phyloP scores from a whole-genome alignment of 1,139 yeast species.

The Geotrichum aggregatum region DNA sequence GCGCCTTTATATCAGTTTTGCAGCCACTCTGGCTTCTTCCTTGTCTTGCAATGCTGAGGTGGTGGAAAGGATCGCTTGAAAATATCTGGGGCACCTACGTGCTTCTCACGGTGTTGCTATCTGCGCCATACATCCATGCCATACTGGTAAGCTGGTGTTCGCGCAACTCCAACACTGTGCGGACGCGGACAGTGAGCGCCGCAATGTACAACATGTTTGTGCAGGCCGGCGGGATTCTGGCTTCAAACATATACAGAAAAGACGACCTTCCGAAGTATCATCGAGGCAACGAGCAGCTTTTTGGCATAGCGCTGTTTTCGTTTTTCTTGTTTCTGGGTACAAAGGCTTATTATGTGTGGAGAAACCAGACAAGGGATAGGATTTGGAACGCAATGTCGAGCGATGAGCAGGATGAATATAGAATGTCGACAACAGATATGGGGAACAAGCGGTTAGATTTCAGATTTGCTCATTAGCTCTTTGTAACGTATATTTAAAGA shows the following conservation, averaged over 20 bases:
- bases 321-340: conserved; percentile 26
- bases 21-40: conserved; percentile 43
- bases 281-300: conserved; percentile 48
- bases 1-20: conserved; percentile 38
- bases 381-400: conserved; percentile 48
- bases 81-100: conserved; percentile 53
- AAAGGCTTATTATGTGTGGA: conserved; percentile 43
- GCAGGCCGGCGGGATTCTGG: conserved; percentile 51
- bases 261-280: conserved; percentile 56
- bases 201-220: conserved; percentile 57
- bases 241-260: conserved; percentile 50
- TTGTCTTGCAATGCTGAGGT: conserved; percentile 43
- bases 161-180: conserved; percentile 55
- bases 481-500: too few species aligned
- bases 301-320: conserved; percentile 41
- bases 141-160: conserved; percentile 58
- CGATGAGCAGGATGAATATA: conserved; percentile 49
- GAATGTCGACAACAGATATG: conserved; percentile 43
- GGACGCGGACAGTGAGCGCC: conserved; percentile 55
- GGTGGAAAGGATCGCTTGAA: conserved; percentile 49
- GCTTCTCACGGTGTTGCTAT: conserved; percentile 47
- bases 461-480: conserved; percentile 36
- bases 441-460: conserved; percentile 60
- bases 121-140: conserved; percentile 51
- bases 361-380: conserved; percentile 46